Evolutionary conservation across 139 green algal genomes (phyloP).

Genomic region (Chlorella sp.): DNA sequence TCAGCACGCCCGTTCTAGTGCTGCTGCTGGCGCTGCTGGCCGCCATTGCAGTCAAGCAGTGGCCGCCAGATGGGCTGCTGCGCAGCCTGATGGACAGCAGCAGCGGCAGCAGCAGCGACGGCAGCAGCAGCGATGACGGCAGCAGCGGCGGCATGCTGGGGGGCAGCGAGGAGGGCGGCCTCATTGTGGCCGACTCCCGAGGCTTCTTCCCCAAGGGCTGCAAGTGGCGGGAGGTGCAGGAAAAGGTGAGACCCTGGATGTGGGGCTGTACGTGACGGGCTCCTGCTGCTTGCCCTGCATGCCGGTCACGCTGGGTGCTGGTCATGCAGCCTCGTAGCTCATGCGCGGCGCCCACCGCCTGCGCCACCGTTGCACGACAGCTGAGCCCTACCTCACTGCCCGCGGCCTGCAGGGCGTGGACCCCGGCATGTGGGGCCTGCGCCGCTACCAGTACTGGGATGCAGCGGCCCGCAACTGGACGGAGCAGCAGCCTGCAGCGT

Average conservation of each 20-base stretch:
- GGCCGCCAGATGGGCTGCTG: background rate
- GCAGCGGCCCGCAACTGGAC: conserved; percentile 43
- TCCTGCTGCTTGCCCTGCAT: background rate
- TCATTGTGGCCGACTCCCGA: background rate
- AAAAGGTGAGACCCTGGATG: background rate
- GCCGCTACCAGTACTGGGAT: conserved; percentile 76
- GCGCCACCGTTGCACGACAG: too few relatives aligned
- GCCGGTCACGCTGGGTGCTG: background rate
- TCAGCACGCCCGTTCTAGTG: background rate
- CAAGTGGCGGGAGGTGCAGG: conserved; percentile 66
- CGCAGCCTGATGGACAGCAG: too few relatives aligned
- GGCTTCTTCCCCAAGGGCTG: conserved; percentile 77
- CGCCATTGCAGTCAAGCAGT: background rate
- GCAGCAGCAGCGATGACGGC: background rate
- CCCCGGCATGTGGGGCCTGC: conserved; percentile 43
- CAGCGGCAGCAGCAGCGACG: background rate
- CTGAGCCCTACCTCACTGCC: too few relatives aligned
- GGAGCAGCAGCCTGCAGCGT: conserved; percentile 53
- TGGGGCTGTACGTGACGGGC: background rate
- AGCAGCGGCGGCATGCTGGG: background rate
- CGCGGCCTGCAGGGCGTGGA: background rate
- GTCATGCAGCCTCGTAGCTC: too few relatives aligned
- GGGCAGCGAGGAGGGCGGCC: background rate
- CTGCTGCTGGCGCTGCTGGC: conserved; percentile 6
- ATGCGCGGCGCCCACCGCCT: too few relatives aligned